Conservation (phyloP, 2,329 filamentous ascomycete genomes). For the Beauveria scarabaeidicola region DNA sequence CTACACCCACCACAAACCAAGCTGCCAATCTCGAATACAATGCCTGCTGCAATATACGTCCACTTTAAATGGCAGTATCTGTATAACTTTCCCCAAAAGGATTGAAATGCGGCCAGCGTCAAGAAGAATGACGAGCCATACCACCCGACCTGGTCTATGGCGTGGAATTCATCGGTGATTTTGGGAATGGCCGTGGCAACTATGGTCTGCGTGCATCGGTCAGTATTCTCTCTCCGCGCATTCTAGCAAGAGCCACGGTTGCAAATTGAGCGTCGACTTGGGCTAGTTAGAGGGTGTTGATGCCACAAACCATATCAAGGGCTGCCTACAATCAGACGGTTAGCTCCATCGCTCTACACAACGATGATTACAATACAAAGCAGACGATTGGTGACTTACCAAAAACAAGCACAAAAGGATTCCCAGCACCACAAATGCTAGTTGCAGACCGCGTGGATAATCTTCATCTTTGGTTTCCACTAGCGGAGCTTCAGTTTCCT, state of each 20-base stretch:
- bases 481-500: background rate
- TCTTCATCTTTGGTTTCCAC: background rate
- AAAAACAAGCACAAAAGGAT: background rate
- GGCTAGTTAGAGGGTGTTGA: too few species aligned
- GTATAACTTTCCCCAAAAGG: constrained; percentile 21
- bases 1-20: constrained; percentile 26
- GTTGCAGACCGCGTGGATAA: background rate
- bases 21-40: constrained; percentile 35
- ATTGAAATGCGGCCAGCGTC: constrained; percentile 20
- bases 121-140: constrained; percentile 36
- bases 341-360: background rate
- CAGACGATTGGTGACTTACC: background rate
- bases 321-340: background rate
- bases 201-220: constrained; percentile 25
- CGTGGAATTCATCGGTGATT: constrained; percentile 31
- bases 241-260: background rate
- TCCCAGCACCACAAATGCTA: background rate
- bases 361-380: background rate
- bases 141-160: constrained; percentile 36
- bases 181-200: constrained; percentile 35
- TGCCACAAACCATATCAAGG: background rate
- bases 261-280: background rate
- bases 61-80: constrained; percentile 31
- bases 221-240: background rate
- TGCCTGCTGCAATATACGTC: constrained; percentile 28